Base-by-base conservation (phyloP, 1,284 basidiomycete genomes). In the Trametes polyzona region DNA sequence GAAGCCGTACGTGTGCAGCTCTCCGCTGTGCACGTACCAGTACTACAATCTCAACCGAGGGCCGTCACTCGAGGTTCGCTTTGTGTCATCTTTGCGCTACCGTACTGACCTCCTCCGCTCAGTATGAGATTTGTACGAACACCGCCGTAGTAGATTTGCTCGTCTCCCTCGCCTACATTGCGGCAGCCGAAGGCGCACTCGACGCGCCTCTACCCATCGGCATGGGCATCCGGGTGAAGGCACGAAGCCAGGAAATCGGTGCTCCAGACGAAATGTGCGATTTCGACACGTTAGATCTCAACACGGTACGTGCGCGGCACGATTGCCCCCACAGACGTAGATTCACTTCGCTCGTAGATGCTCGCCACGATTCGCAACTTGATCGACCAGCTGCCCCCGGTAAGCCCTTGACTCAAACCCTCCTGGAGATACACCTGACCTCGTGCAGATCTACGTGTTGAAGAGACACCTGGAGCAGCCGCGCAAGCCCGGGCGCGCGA, bases 41-140 rank as follows among this genome's bases (percentile, higher is more conserved):
- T 88, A 85, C 62, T 87, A 86, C 64, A 73, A 78, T 10, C 69
- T 84, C 37, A 85, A 84, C 57, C 75, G 80, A 17, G 85, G 85
- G 0, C 80, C 83, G 3, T 86, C 84, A 14, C 76, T 87, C 16
- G 86, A 87, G 76, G 86, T 84, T 65, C 10, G 21, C 19, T 19
- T 41, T 14, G 30, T 51, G 53, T 29, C 14, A 55, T 16, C 36
- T 24, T 29, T 19, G 8, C 35, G 27, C 8, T 3, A 21, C 12
- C 14, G 9, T 7, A 21, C 41, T 39, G 24, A 30, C 30, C 26
- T 2, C 21, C 14, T 8, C 39, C 49, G 12, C 24, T 3, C 52
- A 87, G 84, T 86, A 87, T 60, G 84, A 87, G 65, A 84, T 88
- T 37, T 72, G 81, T 16, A 78, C 80, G 52, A 85, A 86, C 57